phyloP scores from a whole-genome alignment of 495 filamentous ascomycete genomes.

The Coniosporium apollinis region DNA sequence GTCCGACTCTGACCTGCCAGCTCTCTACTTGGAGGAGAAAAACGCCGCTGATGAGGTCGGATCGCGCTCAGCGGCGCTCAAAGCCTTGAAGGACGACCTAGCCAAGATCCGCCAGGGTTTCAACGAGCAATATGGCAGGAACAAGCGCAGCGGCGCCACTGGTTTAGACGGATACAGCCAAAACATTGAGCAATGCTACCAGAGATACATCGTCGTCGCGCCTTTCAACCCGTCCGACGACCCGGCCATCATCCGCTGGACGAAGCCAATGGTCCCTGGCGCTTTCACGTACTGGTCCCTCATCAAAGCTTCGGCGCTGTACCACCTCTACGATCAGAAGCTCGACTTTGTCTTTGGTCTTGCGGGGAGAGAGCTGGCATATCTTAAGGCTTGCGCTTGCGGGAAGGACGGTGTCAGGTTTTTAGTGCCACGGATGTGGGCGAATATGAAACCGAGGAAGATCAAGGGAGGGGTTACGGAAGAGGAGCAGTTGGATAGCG shows the following conservation, averaged over 20 bases:
- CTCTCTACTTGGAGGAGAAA: conserved; percentile 4
- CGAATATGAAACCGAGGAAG: conserved; percentile 10
- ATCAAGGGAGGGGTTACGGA: too few relatives aligned
- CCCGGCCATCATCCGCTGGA: conserved; percentile 1
- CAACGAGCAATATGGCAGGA: background rate
- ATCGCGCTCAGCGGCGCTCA: background rate
- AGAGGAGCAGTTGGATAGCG: too few relatives aligned
- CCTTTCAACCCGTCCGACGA: background rate
- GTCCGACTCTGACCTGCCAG: conserved; percentile 6
- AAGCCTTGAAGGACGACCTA: background rate
- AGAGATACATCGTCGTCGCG: background rate
- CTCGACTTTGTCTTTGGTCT: conserved; percentile 9
- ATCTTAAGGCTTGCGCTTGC: conserved; percentile 9
- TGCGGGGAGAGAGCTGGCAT: conserved; percentile 11
- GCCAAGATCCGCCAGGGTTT: background rate
- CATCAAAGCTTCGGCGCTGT: conserved; percentile 11
- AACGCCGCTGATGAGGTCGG: background rate
- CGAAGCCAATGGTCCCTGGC: background rate
- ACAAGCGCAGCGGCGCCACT: background rate
- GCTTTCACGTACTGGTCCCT: conserved; percentile 8
- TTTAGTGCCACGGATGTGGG: conserved; percentile 2
- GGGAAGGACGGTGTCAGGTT: background rate
- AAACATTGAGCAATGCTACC: background rate
- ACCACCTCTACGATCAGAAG: conserved; percentile 1
- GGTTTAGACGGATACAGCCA: background rate